A percentile compares a stretch with the other conserved stretches of the same genome.
Conservation (phyloP, 352 stramenopile species). For the Phytopythium chamaehyphon region DNA sequence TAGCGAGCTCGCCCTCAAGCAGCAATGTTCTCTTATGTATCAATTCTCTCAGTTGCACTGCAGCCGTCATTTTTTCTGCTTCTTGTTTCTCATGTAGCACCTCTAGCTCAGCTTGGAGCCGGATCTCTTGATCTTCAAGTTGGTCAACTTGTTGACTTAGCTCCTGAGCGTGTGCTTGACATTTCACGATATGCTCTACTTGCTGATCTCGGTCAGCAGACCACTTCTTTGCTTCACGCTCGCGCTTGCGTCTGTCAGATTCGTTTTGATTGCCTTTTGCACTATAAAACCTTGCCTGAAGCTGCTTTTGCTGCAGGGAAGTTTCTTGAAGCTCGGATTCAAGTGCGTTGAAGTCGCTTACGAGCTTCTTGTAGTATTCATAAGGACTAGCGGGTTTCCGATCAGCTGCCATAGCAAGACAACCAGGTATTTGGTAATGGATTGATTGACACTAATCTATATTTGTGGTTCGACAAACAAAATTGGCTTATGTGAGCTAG, state of each 20-base stretch:
- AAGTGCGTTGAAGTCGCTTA: conserved; percentile 38
- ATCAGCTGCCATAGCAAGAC: neutral
- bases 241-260: conserved; percentile 13
- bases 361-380: conserved; percentile 50
- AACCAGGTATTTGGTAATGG: neutral
- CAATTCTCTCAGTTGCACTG: conserved; percentile 30
- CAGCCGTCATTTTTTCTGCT: conserved; percentile 30
- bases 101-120: conserved; percentile 40
- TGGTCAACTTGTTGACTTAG: conserved; percentile 20
- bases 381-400: conserved; percentile 31
- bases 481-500: neutral
- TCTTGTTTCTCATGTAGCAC: conserved; percentile 42
- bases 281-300: conserved; percentile 20
- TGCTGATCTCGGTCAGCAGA: conserved; percentile 29
- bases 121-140: conserved; percentile 33
- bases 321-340: conserved; percentile 39
- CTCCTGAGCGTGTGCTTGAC: conserved; percentile 12
- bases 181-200: conserved; percentile 28
- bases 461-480: neutral
- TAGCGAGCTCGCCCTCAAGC: conserved; percentile 42
- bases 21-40: conserved; percentile 40
- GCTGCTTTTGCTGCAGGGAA: conserved; percentile 16
- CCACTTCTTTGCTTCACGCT: conserved; percentile 26
- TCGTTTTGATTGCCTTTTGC: conserved; percentile 8
- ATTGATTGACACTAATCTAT: neutral